Evolutionary conservation across 306 rosid species (phyloP).

Genomic region (Rosa multiflora): DNA sequence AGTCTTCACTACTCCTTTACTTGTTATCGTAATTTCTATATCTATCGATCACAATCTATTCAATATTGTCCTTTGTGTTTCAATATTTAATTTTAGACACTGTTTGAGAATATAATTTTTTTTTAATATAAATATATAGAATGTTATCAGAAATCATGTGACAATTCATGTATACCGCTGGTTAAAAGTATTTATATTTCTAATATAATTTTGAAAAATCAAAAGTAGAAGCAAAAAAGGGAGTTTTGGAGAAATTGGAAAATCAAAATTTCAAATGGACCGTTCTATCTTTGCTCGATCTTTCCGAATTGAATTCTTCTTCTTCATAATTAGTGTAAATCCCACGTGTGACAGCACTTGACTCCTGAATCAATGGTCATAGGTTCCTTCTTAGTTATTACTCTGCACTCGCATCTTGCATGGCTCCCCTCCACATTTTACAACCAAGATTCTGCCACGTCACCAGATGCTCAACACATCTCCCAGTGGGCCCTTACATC

Average conservation of each 20-base stretch:
- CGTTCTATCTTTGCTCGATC: too few relatives aligned
- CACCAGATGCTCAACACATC: neutral
- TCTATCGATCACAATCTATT: neutral
- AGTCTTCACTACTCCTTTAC: neutral
- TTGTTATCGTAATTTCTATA: neutral
- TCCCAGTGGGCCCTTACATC: neutral
- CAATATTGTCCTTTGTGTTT: too few relatives aligned
- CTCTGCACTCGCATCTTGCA: neutral
- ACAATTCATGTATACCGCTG: neutral
- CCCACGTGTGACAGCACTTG: neutral
- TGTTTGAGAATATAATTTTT: too few relatives aligned
- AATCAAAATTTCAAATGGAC: too few relatives aligned
- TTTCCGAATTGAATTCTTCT: neutral
- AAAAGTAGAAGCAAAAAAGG: too few relatives aligned
- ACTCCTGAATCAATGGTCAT: neutral
- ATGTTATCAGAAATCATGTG: neutral
- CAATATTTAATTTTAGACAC: too few relatives aligned
- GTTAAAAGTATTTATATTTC: too few relatives aligned
- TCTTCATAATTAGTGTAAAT: neutral
- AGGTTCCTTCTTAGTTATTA: neutral
- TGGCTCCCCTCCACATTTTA: constrained; percentile 2
- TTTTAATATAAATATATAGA: too few relatives aligned
- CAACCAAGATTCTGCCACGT: constrained; percentile 20
- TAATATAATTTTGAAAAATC: too few relatives aligned
- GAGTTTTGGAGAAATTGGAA: too few relatives aligned